Percentiles rank a stretch among this genome's conserved stretches.
Conservation (phyloP, 768 basidiomycete genomes). For the Floccularia luteovirens region DNA sequence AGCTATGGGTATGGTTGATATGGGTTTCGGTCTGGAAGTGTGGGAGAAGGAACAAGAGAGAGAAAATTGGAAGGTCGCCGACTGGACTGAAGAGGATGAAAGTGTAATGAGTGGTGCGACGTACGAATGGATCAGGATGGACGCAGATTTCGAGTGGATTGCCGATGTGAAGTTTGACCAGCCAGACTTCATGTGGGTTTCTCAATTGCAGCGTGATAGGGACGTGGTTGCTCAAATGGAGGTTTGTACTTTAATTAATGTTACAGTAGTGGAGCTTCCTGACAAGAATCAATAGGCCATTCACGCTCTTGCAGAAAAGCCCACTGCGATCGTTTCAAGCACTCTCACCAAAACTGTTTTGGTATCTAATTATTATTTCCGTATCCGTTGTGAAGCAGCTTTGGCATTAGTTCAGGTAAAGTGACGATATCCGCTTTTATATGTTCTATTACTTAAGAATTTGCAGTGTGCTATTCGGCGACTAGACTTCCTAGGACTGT, state of each 20-base stretch:
- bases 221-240: slow-evolving; percentile 97
- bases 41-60: slow-evolving; percentile 96
- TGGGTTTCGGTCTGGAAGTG: slow-evolving; percentile 87
- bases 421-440: slow-evolving; percentile 6
- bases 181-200: slow-evolving; percentile 98
- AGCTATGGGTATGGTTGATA: slow-evolving; percentile 89
- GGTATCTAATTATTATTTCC: slow-evolving; percentile 93
- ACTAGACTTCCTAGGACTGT: slow-evolving; percentile 85
- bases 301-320: slow-evolving; percentile 72
- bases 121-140: slow-evolving; percentile 99
- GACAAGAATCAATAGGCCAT: slow-evolving; percentile 58
- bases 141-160: slow-evolving; percentile 99
- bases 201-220: slow-evolving; percentile 88
- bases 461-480: slow-evolving; percentile 75
- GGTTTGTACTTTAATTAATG: slow-evolving; percentile 37
- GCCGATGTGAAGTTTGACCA: slow-evolving; percentile 89
- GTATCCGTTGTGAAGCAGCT: slow-evolving; percentile 93
- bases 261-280: slow-evolving; percentile 1
- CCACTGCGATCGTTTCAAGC: slow-evolving; percentile 81
- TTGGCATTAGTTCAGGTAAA: slow-evolving; percentile 74
- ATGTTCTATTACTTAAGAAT: slow-evolving; percentile 7
- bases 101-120: slow-evolving; percentile 90
- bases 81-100: slow-evolving; percentile 98
- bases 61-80: slow-evolving; percentile 93
- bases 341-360: slow-evolving; percentile 90